Evolutionary conservation across 2,329 filamentous ascomycete genomes (phyloP).

Genomic region (Calonectria pauciramosa): DNA sequence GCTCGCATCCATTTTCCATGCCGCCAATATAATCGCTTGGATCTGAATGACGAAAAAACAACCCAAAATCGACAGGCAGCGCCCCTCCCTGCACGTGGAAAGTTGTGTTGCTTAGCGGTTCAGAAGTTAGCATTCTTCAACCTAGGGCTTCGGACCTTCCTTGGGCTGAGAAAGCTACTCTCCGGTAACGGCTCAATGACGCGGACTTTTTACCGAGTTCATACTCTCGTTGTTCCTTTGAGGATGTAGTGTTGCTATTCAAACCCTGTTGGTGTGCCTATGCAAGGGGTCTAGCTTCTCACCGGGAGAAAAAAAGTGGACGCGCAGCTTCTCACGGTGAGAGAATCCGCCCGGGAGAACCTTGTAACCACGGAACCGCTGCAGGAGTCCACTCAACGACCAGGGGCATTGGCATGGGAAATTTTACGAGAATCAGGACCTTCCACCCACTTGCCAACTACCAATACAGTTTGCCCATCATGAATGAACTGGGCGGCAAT

Average conservation of each 20-base stretch:
- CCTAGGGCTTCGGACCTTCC: accelerated
- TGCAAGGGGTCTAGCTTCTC: constrained; percentile 2
- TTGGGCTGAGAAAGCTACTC: background rate
- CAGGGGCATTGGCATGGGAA: too few species aligned
- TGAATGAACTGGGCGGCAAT: too few species aligned
- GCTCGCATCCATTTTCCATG: background rate
- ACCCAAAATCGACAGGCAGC: too few species aligned
- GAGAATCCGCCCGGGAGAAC: background rate
- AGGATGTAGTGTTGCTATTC: background rate
- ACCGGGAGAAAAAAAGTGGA: background rate
- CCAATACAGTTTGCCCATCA: too few species aligned
- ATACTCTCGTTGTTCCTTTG: background rate
- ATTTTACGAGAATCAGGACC: too few species aligned
- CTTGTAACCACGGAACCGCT: background rate
- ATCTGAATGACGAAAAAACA: background rate
- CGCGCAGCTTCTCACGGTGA: background rate
- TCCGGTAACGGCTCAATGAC: background rate
- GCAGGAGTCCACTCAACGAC: background rate
- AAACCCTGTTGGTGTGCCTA: background rate
- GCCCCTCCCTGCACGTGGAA: background rate
- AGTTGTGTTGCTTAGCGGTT: too few species aligned
- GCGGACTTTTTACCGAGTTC: background rate
- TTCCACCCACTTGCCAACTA: too few species aligned
- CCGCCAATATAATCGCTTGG: accelerated
- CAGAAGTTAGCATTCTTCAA: too few species aligned